Evolutionary conservation across 2,329 filamentous ascomycete genomes (phyloP).

Genomic region (Xylariaceae sp.): DNA sequence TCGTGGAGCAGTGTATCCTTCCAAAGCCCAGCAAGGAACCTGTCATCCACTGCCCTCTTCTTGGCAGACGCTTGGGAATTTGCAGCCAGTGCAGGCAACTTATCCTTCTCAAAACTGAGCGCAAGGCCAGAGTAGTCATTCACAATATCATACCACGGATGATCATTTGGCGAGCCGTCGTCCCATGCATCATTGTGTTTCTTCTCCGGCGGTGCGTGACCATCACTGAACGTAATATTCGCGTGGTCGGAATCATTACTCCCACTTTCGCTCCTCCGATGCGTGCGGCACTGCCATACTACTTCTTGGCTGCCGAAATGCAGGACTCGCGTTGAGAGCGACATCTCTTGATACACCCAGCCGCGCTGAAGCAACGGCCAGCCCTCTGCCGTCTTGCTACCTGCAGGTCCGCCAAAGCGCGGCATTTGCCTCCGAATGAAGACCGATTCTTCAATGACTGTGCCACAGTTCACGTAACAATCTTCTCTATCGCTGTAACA

Average conservation of each 20-base stretch:
- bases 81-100: constrained; percentile 22
- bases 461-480: not conserved
- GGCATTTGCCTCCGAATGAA: constrained; percentile 13
- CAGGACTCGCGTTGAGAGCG: constrained; percentile 29
- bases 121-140: constrained; percentile 19
- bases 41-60: not conserved
- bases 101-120: constrained; percentile 25
- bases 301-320: constrained; percentile 32
- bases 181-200: constrained; percentile 6
- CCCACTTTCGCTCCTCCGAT: constrained; percentile 21
- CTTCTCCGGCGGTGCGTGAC: not conserved
- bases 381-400: constrained; percentile 2
- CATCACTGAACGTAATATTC: constrained; percentile 1
- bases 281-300: constrained; percentile 29
- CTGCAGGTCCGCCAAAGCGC: not conserved
- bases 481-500: constrained; percentile 14
- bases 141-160: constrained; percentile 16
- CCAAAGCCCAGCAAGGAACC: constrained; percentile 24
- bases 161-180: constrained; percentile 10
- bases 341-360: constrained; percentile 37
- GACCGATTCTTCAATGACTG: not conserved
- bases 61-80: constrained; percentile 13
- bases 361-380: constrained; percentile 28
- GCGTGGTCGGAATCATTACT: constrained; percentile 20
- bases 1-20: constrained; percentile 12